Evolutionary conservation across 2,329 filamentous ascomycete species (phyloP).

Genomic region (Ceratocystis smalleyi): DNA sequence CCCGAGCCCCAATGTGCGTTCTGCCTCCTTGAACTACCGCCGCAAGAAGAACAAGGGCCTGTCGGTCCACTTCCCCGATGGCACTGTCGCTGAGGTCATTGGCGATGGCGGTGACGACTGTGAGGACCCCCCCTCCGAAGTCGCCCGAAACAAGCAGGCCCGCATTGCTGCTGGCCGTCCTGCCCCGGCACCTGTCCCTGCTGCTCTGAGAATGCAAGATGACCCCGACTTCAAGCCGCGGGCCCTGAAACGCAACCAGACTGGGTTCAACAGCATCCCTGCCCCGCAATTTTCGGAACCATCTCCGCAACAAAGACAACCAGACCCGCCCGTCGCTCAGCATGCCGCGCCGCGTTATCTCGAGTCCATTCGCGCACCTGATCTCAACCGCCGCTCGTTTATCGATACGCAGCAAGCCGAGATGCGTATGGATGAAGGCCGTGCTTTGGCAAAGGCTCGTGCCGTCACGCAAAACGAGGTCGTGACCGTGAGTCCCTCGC

Average conservation of each 20-base stretch:
- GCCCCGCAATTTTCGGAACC: neutral
- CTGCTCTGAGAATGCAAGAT: conserved; percentile 21
- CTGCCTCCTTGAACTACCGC: conserved; percentile 23
- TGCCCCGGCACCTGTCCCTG: conserved; percentile 12
- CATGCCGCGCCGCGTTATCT: conserved; percentile 26
- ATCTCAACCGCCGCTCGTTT: conserved; percentile 41
- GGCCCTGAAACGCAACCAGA: conserved; percentile 42
- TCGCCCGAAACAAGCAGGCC: conserved; percentile 40
- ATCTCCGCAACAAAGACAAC: conserved; percentile 21
- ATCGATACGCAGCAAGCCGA: conserved; percentile 44
- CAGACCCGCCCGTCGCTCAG: conserved; percentile 18
- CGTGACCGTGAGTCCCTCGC: conserved; percentile 9
- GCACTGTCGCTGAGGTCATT: conserved; percentile 57
- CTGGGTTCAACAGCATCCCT: conserved; percentile 29
- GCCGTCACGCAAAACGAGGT: neutral
- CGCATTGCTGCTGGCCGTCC: conserved; percentile 22
- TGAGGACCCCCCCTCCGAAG: conserved; percentile 53
- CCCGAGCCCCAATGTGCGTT: conserved; percentile 30
- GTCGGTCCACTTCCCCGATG: conserved; percentile 57
- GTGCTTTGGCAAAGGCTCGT: conserved; percentile 38
- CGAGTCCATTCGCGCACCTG: conserved; percentile 28
- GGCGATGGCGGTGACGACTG: conserved; percentile 85
- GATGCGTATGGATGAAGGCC: conserved; percentile 45
- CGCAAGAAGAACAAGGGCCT: conserved; percentile 48
- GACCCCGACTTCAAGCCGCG: conserved; percentile 34